phyloP scores from a whole-genome alignment of 306 rosid species.

The Trichosanthes truncata region DNA sequence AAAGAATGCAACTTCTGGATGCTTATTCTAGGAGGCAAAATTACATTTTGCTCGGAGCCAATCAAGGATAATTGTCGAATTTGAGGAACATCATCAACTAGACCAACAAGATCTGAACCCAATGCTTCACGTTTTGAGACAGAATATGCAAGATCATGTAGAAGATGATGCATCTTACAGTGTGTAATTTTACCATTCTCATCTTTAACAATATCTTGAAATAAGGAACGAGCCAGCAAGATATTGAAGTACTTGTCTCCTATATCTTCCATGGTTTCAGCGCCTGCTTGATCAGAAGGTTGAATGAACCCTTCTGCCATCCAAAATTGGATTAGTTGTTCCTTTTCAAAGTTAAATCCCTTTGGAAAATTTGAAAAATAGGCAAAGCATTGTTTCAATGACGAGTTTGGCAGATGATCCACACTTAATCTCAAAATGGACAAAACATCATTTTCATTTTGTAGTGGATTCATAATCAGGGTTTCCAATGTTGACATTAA shows the following conservation, averaged over 20 bases:
- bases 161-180: conserved; percentile 14
- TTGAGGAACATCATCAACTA: not conserved
- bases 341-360: conserved; percentile 7
- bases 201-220: conserved; percentile 10
- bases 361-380: not conserved
- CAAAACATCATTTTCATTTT: not conserved
- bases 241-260: conserved; percentile 6
- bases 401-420: conserved; percentile 8
- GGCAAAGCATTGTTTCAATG: conserved; percentile 5
- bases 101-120: not conserved
- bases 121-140: not conserved
- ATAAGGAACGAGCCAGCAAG: conserved; percentile 5
- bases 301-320: conserved; percentile 14
- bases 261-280: conserved; percentile 6
- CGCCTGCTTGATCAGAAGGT: not conserved
- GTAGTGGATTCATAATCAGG: not conserved
- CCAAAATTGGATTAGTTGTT: not conserved
- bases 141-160: conserved; percentile 5
- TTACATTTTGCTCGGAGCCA: not conserved
- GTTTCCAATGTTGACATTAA: not conserved
- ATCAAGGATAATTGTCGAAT: not conserved
- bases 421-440: conserved; percentile 14
- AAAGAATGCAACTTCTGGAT: not conserved
- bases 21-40: not conserved
- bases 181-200: not conserved